Percentiles rank a stretch among this genome's conserved stretches.
Evolutionary conservation across 1,284 basidiomycete species (phyloP).

Genomic region (Apiotrichum domesticum): DNA sequence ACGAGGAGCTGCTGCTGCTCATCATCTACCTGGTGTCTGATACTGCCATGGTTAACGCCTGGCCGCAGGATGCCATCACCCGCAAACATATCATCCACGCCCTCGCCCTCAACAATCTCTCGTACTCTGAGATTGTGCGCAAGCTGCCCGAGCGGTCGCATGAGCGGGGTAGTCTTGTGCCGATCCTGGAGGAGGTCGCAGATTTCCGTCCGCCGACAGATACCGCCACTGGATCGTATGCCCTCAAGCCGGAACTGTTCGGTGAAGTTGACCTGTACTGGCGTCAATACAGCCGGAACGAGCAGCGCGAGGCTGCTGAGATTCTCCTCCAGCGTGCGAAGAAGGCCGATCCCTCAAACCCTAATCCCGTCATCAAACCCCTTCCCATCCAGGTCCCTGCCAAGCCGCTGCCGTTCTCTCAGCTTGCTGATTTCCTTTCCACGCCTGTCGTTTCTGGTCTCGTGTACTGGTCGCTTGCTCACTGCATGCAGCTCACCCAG

Average conservation of each 20-base stretch:
- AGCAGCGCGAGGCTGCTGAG: conserved; percentile 86
- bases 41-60: conserved; percentile 64
- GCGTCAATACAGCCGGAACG: conserved; percentile 91
- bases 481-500: conserved; percentile 32
- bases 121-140: conserved; percentile 88
- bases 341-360: conserved; percentile 42
- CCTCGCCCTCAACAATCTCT: conserved; percentile 77
- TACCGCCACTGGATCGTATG: conserved; percentile 77
- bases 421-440: conserved; percentile 32
- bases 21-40: conserved; percentile 84
- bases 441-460: conserved; percentile 29
- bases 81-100: conserved; percentile 85
- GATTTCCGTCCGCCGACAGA: conserved; percentile 67
- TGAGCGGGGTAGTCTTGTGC: conserved; percentile 79
- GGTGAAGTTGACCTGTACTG: conserved; percentile 93
- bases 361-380: conserved; percentile 69
- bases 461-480: conserved; percentile 33
- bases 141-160: conserved; percentile 83
- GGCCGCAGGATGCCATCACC: conserved; percentile 63
- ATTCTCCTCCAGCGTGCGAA: conserved; percentile 64
- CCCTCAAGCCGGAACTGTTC: conserved; percentile 74
- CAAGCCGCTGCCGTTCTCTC: conserved; percentile 25
- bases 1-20: conserved; percentile 86
- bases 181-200: conserved; percentile 70
- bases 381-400: conserved; percentile 57